Conservation (phyloP, 2,329 filamentous ascomycete species). For the Fusarium tupiense region DNA sequence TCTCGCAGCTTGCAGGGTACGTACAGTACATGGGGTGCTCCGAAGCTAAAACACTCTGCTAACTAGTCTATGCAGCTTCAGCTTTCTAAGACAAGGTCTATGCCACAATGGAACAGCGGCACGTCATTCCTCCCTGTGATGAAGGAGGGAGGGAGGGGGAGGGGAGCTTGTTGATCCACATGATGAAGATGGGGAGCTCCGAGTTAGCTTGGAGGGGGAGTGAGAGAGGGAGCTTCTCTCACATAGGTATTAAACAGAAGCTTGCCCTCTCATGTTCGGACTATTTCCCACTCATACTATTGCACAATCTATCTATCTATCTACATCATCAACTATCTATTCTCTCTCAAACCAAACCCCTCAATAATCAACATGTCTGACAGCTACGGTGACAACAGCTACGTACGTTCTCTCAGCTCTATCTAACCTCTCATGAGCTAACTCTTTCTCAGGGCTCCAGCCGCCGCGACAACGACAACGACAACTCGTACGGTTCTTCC, state of each 20-base stretch:
- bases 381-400: conserved; percentile 52
- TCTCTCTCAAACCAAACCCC: background rate
- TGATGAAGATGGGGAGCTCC: conserved; percentile 6
- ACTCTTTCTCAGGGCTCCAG: conserved; percentile 19
- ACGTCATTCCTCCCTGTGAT: conserved; percentile 35
- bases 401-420: conserved; percentile 27
- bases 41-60: conserved; percentile 12
- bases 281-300: background rate
- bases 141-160: conserved; percentile 15
- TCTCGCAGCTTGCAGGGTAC: conserved; percentile 6
- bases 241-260: conserved; percentile 32
- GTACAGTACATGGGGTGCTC: conserved; percentile 10
- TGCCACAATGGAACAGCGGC: conserved; percentile 33
- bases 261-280: conserved; percentile 9
- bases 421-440: background rate
- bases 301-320: background rate
- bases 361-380: conserved; percentile 56
- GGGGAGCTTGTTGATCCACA: conserved; percentile 26
- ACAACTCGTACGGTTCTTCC: background rate
- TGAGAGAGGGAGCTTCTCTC: conserved; percentile 20
- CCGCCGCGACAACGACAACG: conserved; percentile 30
- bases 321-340: background rate
- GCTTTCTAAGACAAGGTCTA: conserved; percentile 24
- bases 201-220: conserved; percentile 8
- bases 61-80: conserved; percentile 12